Base-by-base conservation (phyloP, 176 grass and related monocot species). In the Triticum turgidum region DNA sequence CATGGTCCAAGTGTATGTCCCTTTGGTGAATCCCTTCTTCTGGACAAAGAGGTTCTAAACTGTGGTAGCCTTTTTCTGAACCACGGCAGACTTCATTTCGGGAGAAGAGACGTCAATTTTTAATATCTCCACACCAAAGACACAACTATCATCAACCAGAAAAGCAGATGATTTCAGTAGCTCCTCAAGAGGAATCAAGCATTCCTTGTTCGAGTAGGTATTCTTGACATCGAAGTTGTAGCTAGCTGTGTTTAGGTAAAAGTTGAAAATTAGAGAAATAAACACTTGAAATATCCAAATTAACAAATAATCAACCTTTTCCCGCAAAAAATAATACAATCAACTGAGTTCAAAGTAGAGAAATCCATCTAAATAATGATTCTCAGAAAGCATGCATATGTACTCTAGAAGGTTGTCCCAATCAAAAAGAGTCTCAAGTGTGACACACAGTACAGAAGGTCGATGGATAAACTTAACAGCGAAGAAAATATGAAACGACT, bases 91-190 rank as follows among this genome's bases (percentile, higher is more conserved):
- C 17, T 75, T 87, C 44, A 30, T 81, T 38, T 87, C 5, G n/a
- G 70, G 1, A 44, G 71, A 68, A 34, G n/a, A 37, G 7, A 88
- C 12, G 4, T 78, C 35, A 2, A 56, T 39, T 20, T 77, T 44
- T 76, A 83, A 61, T 78, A 88, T 82, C 61, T 56, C 56, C 80
- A 83, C 63, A 88, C 86, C 49, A 83, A 87, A 65, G n/a, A 87
- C 80, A 83, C 80, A 88, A 0, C 63, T 83, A 78, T 88, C 71
- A 77, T 83, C 86, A 71, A 83, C 73, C 21, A 78, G 73, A 83
- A 49, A 83, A 11, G 65, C 61, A 44, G 86, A 61, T 56, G 86
- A 77, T 77, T 69, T 88, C 24, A 69, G 71, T 69, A 83, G 61
- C 21, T 87, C 24, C 6, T 88, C 45, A 81, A 45, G 71, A 65